Evolutionary conservation across 2,329 filamentous ascomycete genomes (phyloP).

Genomic region (Fusarium robinianum): DNA sequence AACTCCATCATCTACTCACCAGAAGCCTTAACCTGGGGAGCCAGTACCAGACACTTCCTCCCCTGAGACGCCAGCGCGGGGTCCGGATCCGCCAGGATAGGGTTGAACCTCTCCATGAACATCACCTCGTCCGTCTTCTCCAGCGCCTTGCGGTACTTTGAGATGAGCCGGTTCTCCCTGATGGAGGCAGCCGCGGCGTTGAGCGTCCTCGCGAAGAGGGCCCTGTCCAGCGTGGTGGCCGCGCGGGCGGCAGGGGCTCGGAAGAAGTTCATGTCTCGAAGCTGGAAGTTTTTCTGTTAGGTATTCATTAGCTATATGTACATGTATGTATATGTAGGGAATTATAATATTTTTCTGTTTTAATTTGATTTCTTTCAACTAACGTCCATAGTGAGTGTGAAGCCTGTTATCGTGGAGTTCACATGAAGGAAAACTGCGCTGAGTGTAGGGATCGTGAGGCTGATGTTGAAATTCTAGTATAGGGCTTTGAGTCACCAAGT

Average conservation of each 20-base stretch:
- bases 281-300: conserved; percentile 34
- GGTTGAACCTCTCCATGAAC: conserved; percentile 63
- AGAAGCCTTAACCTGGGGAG: conserved; percentile 58
- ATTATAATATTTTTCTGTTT: conserved; percentile 6
- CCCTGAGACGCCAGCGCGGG: conserved; percentile 56
- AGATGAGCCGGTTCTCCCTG: conserved; percentile 74
- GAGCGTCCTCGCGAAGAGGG: conserved; percentile 78
- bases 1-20: conserved; percentile 46
- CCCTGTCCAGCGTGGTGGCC: conserved; percentile 79
- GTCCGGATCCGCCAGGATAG: conserved; percentile 67
- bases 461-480: conserved; percentile 36
- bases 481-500: conserved; percentile 21
- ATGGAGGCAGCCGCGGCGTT: conserved; percentile 79
- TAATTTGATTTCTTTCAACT: conserved; percentile 19
- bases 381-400: conserved; percentile 41
- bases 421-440: conserved; percentile 28
- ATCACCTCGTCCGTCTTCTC: conserved; percentile 69
- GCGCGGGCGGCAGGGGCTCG: conserved; percentile 78
- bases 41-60: conserved; percentile 64
- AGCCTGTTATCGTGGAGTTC: conserved; percentile 29
- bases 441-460: conserved; percentile 36
- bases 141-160: conserved; percentile 69
- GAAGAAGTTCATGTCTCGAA: conserved; percentile 63
- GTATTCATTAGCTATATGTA: conserved; percentile 4
- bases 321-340: too few species aligned